Percentiles rank a stretch among this genome's conserved stretches.
Conservation (phyloP, 768 basidiomycete genomes). For the Boletus rubroflammeus region DNA sequence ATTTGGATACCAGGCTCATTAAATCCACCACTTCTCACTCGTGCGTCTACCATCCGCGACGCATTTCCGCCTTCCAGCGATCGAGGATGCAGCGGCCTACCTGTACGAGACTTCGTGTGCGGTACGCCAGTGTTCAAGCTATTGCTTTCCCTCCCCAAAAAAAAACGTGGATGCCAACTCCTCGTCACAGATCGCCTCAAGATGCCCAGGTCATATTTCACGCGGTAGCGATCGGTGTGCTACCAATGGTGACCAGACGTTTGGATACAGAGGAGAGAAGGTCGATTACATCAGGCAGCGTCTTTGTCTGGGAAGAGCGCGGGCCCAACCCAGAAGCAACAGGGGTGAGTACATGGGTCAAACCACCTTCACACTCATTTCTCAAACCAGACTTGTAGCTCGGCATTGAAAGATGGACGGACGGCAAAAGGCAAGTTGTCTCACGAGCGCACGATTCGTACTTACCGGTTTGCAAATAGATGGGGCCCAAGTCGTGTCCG, state of each 20-base stretch:
- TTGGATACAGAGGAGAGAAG: slow-evolving; percentile 75
- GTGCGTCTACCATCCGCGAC: slow-evolving; percentile 17
- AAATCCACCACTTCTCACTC: slow-evolving; percentile 27
- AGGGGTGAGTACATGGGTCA: slow-evolving; percentile 44
- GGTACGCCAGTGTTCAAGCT: slow-evolving; percentile 17
- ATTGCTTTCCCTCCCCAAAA: background rate
- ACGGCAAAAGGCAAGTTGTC: slow-evolving; percentile 47
- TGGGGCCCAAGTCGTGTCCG: slow-evolving; percentile 80
- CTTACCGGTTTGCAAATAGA: slow-evolving; percentile 25
- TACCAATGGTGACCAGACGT: slow-evolving; percentile 67
- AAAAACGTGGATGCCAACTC: background rate
- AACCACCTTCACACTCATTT: slow-evolving; percentile 1
- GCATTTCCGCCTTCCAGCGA: slow-evolving; percentile 6
- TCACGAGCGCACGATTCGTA: background rate
- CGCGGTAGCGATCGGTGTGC: slow-evolving; percentile 52
- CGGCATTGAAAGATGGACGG: slow-evolving; percentile 81
- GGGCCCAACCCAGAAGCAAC: slow-evolving; percentile 62
- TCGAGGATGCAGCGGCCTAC: slow-evolving; percentile 64
- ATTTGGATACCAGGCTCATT: slow-evolving; percentile 23
- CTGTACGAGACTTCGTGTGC: slow-evolving; percentile 57
- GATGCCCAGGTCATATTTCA: slow-evolving; percentile 78
- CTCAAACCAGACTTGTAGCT: slow-evolving; percentile 38
- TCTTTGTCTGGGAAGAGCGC: slow-evolving; percentile 84
- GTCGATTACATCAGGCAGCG: slow-evolving; percentile 62
- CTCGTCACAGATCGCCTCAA: slow-evolving; percentile 41